phyloP scores from a whole-genome alignment of 2,329 filamentous ascomycete species.

The Corynespora cassiicola region DNA sequence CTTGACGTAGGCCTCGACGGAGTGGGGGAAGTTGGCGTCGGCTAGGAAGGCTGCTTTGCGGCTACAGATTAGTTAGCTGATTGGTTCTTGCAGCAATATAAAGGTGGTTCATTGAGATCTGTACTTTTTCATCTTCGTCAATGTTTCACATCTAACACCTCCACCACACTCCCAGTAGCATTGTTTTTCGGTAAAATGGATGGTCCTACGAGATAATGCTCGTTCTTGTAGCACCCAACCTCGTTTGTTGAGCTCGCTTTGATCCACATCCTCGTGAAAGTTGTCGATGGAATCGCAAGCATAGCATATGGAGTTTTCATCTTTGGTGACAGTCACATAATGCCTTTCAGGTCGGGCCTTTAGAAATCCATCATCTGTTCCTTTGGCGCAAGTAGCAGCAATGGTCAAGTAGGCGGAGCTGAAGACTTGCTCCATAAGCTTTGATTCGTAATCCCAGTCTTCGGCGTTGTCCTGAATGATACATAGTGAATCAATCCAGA shows the following conservation, averaged over 20 bases:
- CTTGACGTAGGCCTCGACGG: slow-evolving; percentile 3
- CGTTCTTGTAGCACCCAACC: slow-evolving; percentile 31
- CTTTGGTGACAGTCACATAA: neutral
- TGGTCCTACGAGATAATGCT: slow-evolving; percentile 23
- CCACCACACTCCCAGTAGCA: slow-evolving; percentile 29
- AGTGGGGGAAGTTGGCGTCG: slow-evolving; percentile 4
- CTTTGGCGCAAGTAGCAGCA: slow-evolving; percentile 14
- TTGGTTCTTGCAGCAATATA: too few relatives aligned
- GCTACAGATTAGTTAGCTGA: neutral
- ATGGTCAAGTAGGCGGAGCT: slow-evolving; percentile 13
- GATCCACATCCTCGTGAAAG: slow-evolving; percentile 20
- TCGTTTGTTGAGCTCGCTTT: slow-evolving; percentile 16
- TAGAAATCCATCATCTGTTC: slow-evolving; percentile 11
- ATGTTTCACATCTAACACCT: slow-evolving; percentile 18
- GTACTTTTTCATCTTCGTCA: too few relatives aligned
- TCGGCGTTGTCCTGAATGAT: slow-evolving; percentile 10
- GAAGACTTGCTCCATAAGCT: slow-evolving; percentile 19
- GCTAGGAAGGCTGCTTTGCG: slow-evolving; percentile 5
- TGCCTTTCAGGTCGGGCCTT: slow-evolving; percentile 1
- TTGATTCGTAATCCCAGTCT: slow-evolving; percentile 17
- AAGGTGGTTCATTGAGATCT: too few relatives aligned
- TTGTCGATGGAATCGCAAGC: slow-evolving; percentile 21
- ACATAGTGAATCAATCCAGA: slow-evolving; percentile 24
- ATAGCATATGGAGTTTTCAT: neutral
- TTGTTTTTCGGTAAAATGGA: slow-evolving; percentile 27